Percentiles rank a stretch among this genome's conserved stretches.
These are phyloP conservation scores for Magnolia officinalis DNA, from an alignment of 164 flowering plant species.

Conservation along the genomic window DNA sequence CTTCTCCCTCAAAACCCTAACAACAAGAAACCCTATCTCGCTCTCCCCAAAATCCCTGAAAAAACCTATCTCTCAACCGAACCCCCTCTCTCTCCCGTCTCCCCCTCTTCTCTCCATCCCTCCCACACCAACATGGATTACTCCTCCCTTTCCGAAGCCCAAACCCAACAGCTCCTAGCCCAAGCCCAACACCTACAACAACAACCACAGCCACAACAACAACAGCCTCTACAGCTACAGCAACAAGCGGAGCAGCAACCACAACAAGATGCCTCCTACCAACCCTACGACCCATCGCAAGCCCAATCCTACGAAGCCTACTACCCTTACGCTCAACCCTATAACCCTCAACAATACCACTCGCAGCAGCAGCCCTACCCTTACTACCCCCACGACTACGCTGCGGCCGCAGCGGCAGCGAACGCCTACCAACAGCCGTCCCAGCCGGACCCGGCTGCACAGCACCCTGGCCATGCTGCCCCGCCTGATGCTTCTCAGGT, in stretches of 20 bases:
- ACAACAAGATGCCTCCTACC: slow-evolving; percentile 13
- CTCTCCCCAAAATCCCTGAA: neutral
- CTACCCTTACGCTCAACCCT: slow-evolving; percentile 10
- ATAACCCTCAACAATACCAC: slow-evolving; percentile 7
- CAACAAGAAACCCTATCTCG: neutral
- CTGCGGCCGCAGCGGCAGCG: neutral
- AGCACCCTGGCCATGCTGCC: slow-evolving; percentile 11
- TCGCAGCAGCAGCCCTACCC: slow-evolving; percentile 25
- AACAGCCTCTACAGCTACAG: slow-evolving; percentile 17
- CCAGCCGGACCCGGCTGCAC: slow-evolving; percentile 21
- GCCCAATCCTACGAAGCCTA: slow-evolving; percentile 12
- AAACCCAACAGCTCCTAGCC: slow-evolving; percentile 24
- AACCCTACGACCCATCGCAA: slow-evolving; percentile 28
- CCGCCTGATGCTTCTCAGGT: slow-evolving; percentile 8
- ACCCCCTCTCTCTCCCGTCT: neutral
- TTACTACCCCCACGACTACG: slow-evolving; percentile 22
- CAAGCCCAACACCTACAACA: slow-evolving; percentile 22
- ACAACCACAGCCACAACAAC: slow-evolving; percentile 7
- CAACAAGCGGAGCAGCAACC: slow-evolving; percentile 12
- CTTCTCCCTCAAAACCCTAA: neutral
- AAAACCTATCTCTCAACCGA: no score
- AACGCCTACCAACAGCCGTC: neutral
- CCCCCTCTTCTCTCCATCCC: neutral
- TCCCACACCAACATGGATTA: slow-evolving; percentile 22
- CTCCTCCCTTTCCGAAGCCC: slow-evolving; percentile 24